Conservation (phyloP, 2,329 filamentous ascomycete species). For the Colletotrichum chlorophyti region DNA sequence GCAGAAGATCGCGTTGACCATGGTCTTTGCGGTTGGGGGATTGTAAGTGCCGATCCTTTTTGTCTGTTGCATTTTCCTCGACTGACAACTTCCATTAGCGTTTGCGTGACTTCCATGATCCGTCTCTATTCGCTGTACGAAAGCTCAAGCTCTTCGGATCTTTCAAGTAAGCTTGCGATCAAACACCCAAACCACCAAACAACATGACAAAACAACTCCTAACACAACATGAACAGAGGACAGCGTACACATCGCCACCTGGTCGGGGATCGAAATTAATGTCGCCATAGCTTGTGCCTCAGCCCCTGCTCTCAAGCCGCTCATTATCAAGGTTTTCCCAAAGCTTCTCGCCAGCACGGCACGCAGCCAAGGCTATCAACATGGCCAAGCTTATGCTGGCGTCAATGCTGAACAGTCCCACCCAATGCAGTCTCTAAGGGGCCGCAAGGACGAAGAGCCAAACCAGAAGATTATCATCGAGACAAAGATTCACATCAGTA, state of each 20-base stretch:
- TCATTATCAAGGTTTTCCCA: constrained; percentile 36
- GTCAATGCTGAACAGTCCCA: constrained; percentile 2
- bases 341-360: constrained; percentile 1
- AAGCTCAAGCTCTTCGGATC: constrained; percentile 18
- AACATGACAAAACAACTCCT: no score
- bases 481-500: background rate
- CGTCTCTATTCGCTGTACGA: constrained; percentile 31
- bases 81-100: background rate
- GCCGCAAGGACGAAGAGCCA: background rate
- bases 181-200: no score
- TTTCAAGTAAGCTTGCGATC: background rate
- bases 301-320: constrained; percentile 41
- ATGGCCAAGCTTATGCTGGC: background rate
- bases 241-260: constrained; percentile 15
- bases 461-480: constrained; percentile 1
- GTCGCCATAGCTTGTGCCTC: constrained; percentile 43
- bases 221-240: background rate
- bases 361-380: background rate
- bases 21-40: constrained; percentile 42
- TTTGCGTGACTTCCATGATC: constrained; percentile 31
- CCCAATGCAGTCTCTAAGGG: constrained; percentile 3
- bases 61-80: background rate
- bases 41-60: constrained; percentile 34
- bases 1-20: constrained; percentile 50
- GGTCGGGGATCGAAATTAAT: constrained; percentile 42